Evolutionary conservation across 768 basidiomycete species (phyloP).

Genomic region (Crassisporium funariophilum): DNA sequence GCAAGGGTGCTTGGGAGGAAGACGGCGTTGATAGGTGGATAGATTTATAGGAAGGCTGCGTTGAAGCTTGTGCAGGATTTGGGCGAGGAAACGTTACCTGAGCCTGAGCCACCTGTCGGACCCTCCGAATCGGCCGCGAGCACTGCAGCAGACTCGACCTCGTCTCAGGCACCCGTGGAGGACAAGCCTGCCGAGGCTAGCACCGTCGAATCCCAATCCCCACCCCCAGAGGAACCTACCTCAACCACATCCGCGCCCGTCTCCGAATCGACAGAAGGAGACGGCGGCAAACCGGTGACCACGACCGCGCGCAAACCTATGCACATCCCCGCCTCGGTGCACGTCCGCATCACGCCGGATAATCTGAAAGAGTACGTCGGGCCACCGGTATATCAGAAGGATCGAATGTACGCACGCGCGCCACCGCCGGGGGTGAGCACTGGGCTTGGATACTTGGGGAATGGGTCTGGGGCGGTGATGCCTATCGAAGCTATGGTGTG

Average conservation of each 20-base stretch:
- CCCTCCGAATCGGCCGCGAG: too few relatives aligned
- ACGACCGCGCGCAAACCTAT: constrained; percentile 81
- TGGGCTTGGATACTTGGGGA: constrained; percentile 93
- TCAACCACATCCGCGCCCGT: constrained; percentile 7
- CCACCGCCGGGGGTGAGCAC: constrained; percentile 94
- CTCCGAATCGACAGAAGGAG: too few relatives aligned
- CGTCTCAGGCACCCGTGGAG: background rate
- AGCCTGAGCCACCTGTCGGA: constrained; percentile 43
- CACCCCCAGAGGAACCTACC: constrained; percentile 20
- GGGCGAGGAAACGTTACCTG: constrained; percentile 84
- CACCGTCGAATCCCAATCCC: constrained; percentile 11
- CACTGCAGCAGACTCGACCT: too few relatives aligned
- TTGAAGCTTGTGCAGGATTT: constrained; percentile 88
- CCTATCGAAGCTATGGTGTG: constrained; percentile 91
- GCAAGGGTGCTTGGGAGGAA: background rate
- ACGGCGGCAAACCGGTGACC: constrained; percentile 60
- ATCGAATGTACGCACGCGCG: constrained; percentile 78
- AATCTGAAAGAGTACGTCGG: constrained; percentile 97
- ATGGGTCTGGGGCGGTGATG: constrained; percentile 96
- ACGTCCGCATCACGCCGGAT: constrained; percentile 79
- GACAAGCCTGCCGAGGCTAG: constrained; percentile 13
- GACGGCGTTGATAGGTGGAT: background rate
- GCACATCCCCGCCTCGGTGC: constrained; percentile 74
- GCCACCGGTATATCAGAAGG: constrained; percentile 93
- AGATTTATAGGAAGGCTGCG: constrained; percentile 98